Evolutionary conservation across 805 yeast species (phyloP).

Genomic region (Zygosaccharomyces gambellarensis): DNA sequence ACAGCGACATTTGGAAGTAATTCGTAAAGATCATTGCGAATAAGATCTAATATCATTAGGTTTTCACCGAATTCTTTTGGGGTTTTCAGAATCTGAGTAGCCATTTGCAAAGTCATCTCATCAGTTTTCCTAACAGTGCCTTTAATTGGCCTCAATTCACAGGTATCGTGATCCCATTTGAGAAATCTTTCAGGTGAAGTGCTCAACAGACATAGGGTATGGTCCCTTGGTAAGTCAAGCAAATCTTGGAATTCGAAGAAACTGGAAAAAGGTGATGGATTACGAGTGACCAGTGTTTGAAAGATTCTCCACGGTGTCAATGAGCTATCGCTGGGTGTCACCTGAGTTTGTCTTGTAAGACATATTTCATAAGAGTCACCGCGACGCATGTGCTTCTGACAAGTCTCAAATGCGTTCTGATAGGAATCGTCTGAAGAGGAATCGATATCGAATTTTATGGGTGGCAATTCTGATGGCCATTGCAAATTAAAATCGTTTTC

Average conservation of each 20-base stretch:
- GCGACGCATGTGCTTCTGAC: constrained; percentile 61
- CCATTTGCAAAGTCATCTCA: constrained; percentile 51
- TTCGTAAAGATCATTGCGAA: constrained; percentile 82
- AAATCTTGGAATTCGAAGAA: constrained; percentile 54
- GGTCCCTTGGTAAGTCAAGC: constrained; percentile 38
- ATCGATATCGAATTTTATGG: constrained; percentile 30
- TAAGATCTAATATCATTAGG: constrained; percentile 92
- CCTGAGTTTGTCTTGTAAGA: constrained; percentile 72
- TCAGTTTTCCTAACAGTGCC: constrained; percentile 80
- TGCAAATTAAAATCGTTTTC: background rate
- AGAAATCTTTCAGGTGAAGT: constrained; percentile 94
- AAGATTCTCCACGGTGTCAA: constrained; percentile 74
- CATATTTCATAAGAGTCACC: constrained; percentile 96
- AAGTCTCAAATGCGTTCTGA: constrained; percentile 47
- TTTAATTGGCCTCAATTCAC: constrained; percentile 90
- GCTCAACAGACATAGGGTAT: constrained; percentile 51
- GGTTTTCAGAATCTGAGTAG: constrained; percentile 61
- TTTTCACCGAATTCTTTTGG: constrained; percentile 96
- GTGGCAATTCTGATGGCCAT: constrained; percentile 21
- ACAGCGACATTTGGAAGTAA: constrained; percentile 64
- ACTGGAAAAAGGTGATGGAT: constrained; percentile 92
- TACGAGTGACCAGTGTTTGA: constrained; percentile 59
- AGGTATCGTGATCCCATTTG: constrained; percentile 58
- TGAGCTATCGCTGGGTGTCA: constrained; percentile 25
- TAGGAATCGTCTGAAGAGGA: constrained; percentile 55